Base-by-base conservation (phyloP, 768 basidiomycete species). In the Gautieria morchelliformis region DNA sequence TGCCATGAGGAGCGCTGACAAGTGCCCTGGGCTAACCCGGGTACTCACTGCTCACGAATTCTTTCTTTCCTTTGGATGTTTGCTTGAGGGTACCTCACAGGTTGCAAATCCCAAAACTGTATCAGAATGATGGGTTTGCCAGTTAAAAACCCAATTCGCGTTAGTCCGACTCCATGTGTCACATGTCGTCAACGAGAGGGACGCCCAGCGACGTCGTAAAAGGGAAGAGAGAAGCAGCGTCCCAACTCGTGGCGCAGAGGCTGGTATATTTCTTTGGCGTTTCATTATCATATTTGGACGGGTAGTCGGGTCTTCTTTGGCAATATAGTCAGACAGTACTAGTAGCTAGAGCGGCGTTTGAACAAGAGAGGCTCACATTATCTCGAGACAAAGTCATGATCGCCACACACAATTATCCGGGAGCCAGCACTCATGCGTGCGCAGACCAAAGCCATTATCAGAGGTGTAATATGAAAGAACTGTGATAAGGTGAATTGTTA, bases 141-240 rank as follows among this genome's bases (percentile, higher is more conserved):
- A 30, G 78, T 81, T 47, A 79, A 74, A 63, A 88, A 88, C 64
- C 84, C 86, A 24, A 87, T 87, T 60, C 75, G 86, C 60, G 76
- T 87, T 61, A 84, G 82, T 67, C 78, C 80, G 33, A 74, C 76
- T n/a, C 55, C 55, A 42, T 77, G 76, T 56, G 59, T 58, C 7
- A 70, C 69, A 56, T 77, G 76, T 55, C 47, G 68, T 45, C n/a
- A 45, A 22, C 33, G 6, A 53, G 37, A 19, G 19, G 45, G 35
- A 40, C 17, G 20, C 4, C 17, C 51, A 32, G 15, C 17, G 51
- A 39, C 7, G 35, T 6, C 35, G 24, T 52, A 17, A 20, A n/a
- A 30, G 14, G 32, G 22, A 4, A 49, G n/a, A 10, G n/a, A 10
- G 17, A 9, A 44, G 42, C 42, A 44, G 17, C 8, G 14, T 44